Evolutionary conservation across 129 eudicot species (phyloP), one percentile per base, ranked within the genome.

Genomic region (Arctium minus): DNA sequence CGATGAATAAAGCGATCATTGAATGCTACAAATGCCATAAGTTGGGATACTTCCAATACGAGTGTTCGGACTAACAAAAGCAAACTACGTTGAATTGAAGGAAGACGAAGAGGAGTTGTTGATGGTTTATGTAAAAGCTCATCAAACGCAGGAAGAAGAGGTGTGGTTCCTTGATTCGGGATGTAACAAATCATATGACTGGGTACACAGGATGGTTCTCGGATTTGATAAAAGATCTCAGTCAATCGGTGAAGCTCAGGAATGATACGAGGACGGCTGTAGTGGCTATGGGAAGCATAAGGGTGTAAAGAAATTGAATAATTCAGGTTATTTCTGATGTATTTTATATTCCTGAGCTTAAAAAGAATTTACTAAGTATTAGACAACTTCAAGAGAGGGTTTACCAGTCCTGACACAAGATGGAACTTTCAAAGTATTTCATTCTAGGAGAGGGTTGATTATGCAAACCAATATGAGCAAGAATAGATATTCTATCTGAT

Each of bases 191-290:
- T 32, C 77, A 73, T 29, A 73, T 73, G 56, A 73, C 77, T 0
- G 35, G 77, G 12, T 38, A 39, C 33, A 73, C 18, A 13, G 77
- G n/a, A 15, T 39, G 60, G 60, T 73, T 73, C 31, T 38, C 32
- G 27, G 50, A 73, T 11, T 13, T 53, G 48, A 30, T 53, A 17
- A 68, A 50, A 76, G 27, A 17, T 33, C 32, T 50, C 13, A 30
- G 0, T 10, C 72, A 62, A 12, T 30, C 8, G 15, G 80, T 76
- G 18, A 76, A 76, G 70, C 71, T 76, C 1, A 71, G 80, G 29
- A 76, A 76, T 76, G 50, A 30, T 33, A 56, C 13, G 4, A 37
- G 74, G 17, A 78, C 65, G 82, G 48, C 36, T 7, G 74, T 78
- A 32, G 56, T 65, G 1, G 82, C 36, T 4, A 78, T 64, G 39